A percentile compares a stretch with the other conserved stretches of the same genome.
These are phyloP conservation scores for Wallacemonas sp. DNA, from an alignment of 208 protist genomes.

Conservation along the genomic window DNA sequence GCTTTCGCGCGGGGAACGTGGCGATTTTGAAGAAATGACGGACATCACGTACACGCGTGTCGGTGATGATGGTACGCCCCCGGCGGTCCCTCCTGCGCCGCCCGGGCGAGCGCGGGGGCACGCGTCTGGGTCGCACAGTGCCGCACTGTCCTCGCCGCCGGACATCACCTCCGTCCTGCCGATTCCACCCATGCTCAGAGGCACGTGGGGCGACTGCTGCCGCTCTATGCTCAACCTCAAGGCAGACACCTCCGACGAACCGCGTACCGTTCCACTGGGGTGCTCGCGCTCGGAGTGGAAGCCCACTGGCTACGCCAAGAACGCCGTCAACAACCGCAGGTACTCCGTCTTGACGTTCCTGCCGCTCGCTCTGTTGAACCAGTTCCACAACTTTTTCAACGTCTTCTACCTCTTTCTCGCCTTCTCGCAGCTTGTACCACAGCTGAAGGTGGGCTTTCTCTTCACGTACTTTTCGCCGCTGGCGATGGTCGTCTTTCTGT, in stretches of 20 bases:
- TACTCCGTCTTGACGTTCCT: conserved; percentile 84
- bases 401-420: conserved; percentile 87
- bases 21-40: conserved; percentile 12
- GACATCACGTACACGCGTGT: conserved; percentile 6
- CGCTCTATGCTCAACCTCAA: conserved; percentile 34
- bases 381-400: conserved; percentile 86
- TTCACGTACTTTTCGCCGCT: conserved; percentile 97
- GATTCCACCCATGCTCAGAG: not conserved
- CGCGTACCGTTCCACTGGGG: conserved; percentile 54
- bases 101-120: no score
- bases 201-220: conserved; percentile 14
- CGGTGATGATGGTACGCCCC: not conserved
- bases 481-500: conserved; percentile 88
- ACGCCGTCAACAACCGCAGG: conserved; percentile 83
- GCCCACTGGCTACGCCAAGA: conserved; percentile 47
- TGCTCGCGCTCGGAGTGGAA: conserved; percentile 43
- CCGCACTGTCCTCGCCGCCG: no score
- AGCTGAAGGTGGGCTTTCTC: conserved; percentile 90
- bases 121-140: no score
- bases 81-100: not conserved
- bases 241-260: conserved; percentile 26
- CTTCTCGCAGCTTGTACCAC: conserved; percentile 80
- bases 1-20: not conserved
- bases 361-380: conserved; percentile 68
- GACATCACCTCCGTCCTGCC: not conserved